A percentile compares a stretch with the other conserved stretches of the same genome.
Evolutionary conservation across 441 rosid species (phyloP).

Genomic region (Brassica balearica): DNA sequence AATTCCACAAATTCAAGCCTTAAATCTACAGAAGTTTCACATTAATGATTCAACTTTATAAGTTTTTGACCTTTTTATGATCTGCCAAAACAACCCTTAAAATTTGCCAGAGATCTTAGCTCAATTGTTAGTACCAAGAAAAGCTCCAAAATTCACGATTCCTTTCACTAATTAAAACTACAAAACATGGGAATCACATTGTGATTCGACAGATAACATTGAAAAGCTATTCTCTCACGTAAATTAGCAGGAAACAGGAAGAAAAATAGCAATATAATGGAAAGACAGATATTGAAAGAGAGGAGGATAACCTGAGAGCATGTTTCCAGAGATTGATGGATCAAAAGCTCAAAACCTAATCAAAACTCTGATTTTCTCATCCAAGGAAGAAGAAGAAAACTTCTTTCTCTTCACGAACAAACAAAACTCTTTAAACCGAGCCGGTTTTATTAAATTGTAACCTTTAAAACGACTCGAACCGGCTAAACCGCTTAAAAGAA

Average conservation of each 20-base stretch:
- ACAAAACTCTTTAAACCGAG: conserved; percentile 27
- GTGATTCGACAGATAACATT: conserved; percentile 19
- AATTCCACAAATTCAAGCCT: not conserved
- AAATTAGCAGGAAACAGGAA: conserved; percentile 9
- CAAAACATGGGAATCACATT: conserved; percentile 6
- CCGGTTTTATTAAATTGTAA: conserved; percentile 18
- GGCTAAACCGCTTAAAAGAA: not conserved
- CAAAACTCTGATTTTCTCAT: conserved; percentile 35
- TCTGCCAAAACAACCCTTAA: conserved; percentile 10
- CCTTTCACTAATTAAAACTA: not conserved
- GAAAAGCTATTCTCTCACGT: conserved; percentile 31
- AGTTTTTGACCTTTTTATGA: not conserved
- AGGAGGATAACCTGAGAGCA: conserved; percentile 41
- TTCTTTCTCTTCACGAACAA: conserved; percentile 14
- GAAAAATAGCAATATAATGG: not conserved
- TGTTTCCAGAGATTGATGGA: conserved; percentile 25
- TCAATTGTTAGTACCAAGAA: not conserved
- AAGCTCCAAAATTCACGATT: not conserved
- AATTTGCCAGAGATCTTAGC: not conserved
- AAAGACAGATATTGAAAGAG: conserved; percentile 6
- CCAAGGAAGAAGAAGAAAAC: conserved; percentile 13
- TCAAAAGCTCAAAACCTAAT: conserved; percentile 40
- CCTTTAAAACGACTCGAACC: not conserved
- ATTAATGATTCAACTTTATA: not conserved
- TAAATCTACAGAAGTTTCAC: not conserved